Base-by-base conservation (phyloP, 2,329 filamentous ascomycete species). In the Xylariaceae sp. region DNA sequence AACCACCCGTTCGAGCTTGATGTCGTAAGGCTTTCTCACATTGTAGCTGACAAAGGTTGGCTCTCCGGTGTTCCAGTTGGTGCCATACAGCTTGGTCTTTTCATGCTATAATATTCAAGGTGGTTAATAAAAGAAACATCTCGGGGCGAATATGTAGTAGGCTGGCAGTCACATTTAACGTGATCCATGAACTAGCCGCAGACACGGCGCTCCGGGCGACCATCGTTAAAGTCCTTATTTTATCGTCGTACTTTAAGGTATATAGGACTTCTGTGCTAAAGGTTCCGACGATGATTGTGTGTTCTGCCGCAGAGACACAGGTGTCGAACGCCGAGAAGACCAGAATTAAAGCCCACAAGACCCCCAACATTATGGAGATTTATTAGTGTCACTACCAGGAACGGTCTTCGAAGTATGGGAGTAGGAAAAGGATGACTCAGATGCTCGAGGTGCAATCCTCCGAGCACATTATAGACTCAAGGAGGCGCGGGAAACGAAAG, bases 221-320 rank as follows among this genome's bases (percentile, higher is more conserved):
- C n/a, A 67, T 49, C 6, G 56, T 46, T 12, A 69, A 54, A 3
- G 57, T 59, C 29, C 60, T 47, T 8, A 57, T 55, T 16, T 43
- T 57, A 43, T 70, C 66, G 44, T 70, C 64, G 51, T 69, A 70
- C 42, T 65, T 61, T 2, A 68, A 46, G 0, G 65, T 68, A 51
- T 69, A 69, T 5, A 71, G 61, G 21, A 51, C 61, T 9, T 61
- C 55, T 2, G 63, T 65, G 36, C 59, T 57, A 41, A 70, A 70
- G 6, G 63, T 67, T 15, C 67, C 67, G 18, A 69, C 60, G 44
- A 71, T 60, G 1, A 71, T 29, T 2, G 3, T 42, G 21, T 56
- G 53, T 21, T 30, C 50, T 6, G 29, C 26, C 19, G 34, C 32
- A 9, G 34, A 30, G 16, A 13, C 8, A 5, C 22, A 4, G 5